Evolutionary conservation across 768 basidiomycete species (phyloP).

Genomic region (Hysterangium stoloniferum): DNA sequence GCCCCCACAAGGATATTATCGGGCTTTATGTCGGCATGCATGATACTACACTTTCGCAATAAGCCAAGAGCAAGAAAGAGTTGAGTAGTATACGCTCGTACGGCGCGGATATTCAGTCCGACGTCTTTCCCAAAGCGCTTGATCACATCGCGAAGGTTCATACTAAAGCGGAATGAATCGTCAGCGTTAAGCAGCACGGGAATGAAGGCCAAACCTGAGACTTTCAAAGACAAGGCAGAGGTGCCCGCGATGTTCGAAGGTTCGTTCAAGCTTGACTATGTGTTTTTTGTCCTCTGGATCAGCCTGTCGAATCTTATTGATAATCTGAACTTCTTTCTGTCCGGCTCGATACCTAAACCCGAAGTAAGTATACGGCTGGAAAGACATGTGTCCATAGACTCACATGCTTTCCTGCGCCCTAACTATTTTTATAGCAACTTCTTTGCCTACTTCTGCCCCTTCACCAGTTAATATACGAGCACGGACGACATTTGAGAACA

Average conservation of each 20-base stretch:
- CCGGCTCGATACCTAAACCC: slow-evolving; percentile 84
- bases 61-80: slow-evolving; percentile 83
- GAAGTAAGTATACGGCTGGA: not conserved
- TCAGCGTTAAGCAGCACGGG: not conserved
- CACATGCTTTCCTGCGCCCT: slow-evolving; percentile 95
- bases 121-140: slow-evolving; percentile 98
- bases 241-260: slow-evolving; percentile 96
- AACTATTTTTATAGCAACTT: slow-evolving; percentile 97
- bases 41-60: slow-evolving; percentile 82
- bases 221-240: slow-evolving; percentile 94
- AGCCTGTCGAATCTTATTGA: slow-evolving; percentile 77
- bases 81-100: slow-evolving; percentile 98
- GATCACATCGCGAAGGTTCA: slow-evolving; percentile 97
- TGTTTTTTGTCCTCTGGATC: slow-evolving; percentile 98
- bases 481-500: slow-evolving; percentile 96
- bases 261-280: slow-evolving; percentile 83
- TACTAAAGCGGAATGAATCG: slow-evolving; percentile 41
- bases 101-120: slow-evolving; percentile 90
- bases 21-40: slow-evolving; percentile 98
- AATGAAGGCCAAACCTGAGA: slow-evolving; percentile 53
- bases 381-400: slow-evolving; percentile 25
- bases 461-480: slow-evolving; percentile 74
- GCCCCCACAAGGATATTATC: slow-evolving; percentile 86
- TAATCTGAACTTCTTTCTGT: slow-evolving; percentile 82
- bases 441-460: slow-evolving; percentile 41